Percentiles rank a stretch among this genome's conserved stretches.
These are phyloP conservation scores for Heimioporus retisporus DNA, from an alignment of 1,284 basidiomycete genomes.

Conservation along the genomic window DNA sequence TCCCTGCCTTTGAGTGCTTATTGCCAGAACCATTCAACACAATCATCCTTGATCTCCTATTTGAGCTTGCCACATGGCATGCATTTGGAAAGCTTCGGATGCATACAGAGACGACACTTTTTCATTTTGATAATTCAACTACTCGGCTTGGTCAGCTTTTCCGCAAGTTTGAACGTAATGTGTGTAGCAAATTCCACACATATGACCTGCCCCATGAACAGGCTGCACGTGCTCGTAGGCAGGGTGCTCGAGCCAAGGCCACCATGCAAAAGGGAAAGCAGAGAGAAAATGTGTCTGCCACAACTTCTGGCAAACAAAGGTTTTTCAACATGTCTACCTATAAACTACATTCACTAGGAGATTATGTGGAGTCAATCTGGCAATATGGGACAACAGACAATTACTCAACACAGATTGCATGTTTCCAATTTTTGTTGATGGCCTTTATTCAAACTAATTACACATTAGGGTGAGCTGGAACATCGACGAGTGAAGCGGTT, in stretches of 20 bases:
- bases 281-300: too few relatives aligned
- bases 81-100: neutral
- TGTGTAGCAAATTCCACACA: too few relatives aligned
- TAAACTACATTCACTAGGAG: constrained; percentile 44
- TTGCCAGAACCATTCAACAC: too few relatives aligned
- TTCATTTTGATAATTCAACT: neutral
- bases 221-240: too few relatives aligned
- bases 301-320: too few relatives aligned
- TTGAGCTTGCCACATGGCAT: neutral
- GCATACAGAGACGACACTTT: neutral
- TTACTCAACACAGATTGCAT: constrained; percentile 45
- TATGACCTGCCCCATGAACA: too few relatives aligned
- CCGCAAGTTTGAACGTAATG: neutral
- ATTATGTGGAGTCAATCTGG: constrained; percentile 43
- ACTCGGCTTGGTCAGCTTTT: neutral
- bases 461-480: constrained; percentile 20
- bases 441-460: neutral
- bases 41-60: neutral
- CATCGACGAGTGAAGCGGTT: constrained; percentile 40
- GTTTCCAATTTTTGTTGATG: constrained; percentile 3
- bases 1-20: neutral
- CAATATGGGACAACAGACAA: constrained; percentile 47
- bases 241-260: too few relatives aligned
- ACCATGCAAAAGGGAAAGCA: too few relatives aligned
- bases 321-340: too few relatives aligned